Conservation (phyloP, 345 rosid species). For the Arabidopsis arenosa region DNA sequence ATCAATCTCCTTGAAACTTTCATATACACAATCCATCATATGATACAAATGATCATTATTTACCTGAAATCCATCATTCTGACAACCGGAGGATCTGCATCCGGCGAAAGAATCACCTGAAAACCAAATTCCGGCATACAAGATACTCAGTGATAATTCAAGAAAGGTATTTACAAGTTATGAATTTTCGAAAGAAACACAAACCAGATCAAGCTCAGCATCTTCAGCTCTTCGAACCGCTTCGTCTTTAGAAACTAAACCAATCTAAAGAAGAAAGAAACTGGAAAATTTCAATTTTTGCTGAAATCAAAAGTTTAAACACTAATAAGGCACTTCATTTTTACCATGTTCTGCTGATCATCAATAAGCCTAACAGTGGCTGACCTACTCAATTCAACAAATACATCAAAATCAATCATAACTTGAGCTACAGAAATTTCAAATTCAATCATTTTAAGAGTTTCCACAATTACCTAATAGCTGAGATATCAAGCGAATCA, state of each 20-base stretch:
- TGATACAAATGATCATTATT: not conserved
- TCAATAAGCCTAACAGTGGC: slow-evolving; percentile 82
- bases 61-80: slow-evolving; percentile 93
- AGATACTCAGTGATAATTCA: not conserved
- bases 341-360: slow-evolving; percentile 80
- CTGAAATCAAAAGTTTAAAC: slow-evolving; percentile 30
- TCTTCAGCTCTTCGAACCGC: slow-evolving; percentile 86
- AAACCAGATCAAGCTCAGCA: slow-evolving; percentile 87
- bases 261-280: slow-evolving; percentile 53
- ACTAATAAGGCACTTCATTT: slow-evolving; percentile 2
- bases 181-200: not conserved
- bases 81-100: slow-evolving; percentile 93
- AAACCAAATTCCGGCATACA: slow-evolving; percentile 3
- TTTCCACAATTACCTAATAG: slow-evolving; percentile 55
- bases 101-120: slow-evolving; percentile 90
- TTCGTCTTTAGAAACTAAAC: slow-evolving; percentile 61
- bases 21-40: slow-evolving; percentile 32
- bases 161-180: not conserved
- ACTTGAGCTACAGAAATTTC: not conserved
- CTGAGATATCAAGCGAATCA: slow-evolving; percentile 65
- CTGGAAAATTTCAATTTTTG: not conserved
- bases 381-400: slow-evolving; percentile 57
- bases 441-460: not conserved
- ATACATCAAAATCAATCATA: slow-evolving; percentile 3
- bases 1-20: slow-evolving; percentile 19